These are phyloP conservation scores for Trichoderma lentiforme DNA, from an alignment of 2,329 filamentous ascomycete genomes.

Conservation along the genomic window DNA sequence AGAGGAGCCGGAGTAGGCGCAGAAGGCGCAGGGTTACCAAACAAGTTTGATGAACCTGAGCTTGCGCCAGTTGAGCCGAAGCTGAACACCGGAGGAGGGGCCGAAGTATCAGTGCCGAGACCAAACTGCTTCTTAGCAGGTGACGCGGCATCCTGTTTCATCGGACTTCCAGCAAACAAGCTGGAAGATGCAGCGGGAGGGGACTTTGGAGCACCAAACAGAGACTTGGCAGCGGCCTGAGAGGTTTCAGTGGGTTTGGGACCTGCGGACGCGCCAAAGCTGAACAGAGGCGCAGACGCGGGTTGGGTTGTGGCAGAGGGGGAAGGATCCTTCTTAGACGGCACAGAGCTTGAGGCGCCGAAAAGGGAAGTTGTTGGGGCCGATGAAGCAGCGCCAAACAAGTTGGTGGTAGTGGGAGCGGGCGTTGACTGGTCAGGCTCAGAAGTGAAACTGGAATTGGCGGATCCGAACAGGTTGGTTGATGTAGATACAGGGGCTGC, in stretches of 20 bases:
- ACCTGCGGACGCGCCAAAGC: constrained; percentile 31
- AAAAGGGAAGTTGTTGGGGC: constrained; percentile 26
- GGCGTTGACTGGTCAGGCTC: constrained; percentile 17
- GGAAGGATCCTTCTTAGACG: constrained; percentile 23
- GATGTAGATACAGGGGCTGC: constrained; percentile 27
- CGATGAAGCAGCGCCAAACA: constrained; percentile 18
- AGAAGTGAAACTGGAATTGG: not conserved
- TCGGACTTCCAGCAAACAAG: constrained; percentile 41
- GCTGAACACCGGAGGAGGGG: constrained; percentile 34
- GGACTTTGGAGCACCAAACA: constrained; percentile 39
- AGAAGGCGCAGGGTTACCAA: constrained; percentile 31
- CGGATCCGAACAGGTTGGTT: constrained; percentile 17
- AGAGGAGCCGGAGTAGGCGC: constrained; percentile 21
- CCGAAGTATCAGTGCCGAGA: constrained; percentile 22
- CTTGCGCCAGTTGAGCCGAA: constrained; percentile 27
- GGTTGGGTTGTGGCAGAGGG: constrained; percentile 21
- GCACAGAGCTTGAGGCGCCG: constrained; percentile 26
- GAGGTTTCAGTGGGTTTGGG: constrained; percentile 30
- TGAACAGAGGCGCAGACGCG: constrained; percentile 32
- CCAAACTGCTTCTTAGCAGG: constrained; percentile 37
- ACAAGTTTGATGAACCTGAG: constrained; percentile 38
- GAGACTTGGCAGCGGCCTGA: constrained; percentile 32
- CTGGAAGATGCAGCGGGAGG: constrained; percentile 28
- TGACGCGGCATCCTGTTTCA: constrained; percentile 43
- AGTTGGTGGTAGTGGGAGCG: constrained; percentile 1